Evolutionary conservation across 2,329 filamentous ascomycete species (phyloP).

Genomic region (Phialophora expanda): DNA sequence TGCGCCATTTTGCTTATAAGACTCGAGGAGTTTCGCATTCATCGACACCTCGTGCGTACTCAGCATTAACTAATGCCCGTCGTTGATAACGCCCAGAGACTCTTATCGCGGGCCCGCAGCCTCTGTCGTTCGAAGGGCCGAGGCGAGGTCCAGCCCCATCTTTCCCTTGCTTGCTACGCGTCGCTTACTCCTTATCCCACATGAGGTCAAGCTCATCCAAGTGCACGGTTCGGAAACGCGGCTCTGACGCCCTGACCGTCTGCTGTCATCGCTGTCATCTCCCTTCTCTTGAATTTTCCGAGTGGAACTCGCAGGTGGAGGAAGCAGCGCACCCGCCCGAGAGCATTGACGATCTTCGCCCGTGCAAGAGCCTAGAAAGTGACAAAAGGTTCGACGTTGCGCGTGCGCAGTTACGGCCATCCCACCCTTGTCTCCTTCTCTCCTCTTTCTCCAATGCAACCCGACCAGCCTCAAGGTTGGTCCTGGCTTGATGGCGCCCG

Average conservation of each 20-base stretch:
- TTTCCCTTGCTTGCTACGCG: not conserved
- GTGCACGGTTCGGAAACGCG: not conserved
- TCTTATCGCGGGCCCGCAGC: not conserved
- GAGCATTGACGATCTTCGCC: not conserved
- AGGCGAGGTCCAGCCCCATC: not conserved
- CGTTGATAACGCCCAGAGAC: not conserved
- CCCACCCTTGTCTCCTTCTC: not conserved
- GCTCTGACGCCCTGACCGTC: constrained; percentile 9
- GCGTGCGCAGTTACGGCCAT: not conserved
- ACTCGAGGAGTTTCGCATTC: not conserved
- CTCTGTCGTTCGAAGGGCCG: not conserved
- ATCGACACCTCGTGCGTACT: not conserved
- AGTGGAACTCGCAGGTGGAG: not conserved
- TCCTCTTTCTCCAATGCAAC: constrained; percentile 1
- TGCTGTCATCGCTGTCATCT: not conserved
- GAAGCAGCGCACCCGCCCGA: not conserved
- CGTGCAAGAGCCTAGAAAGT: not conserved
- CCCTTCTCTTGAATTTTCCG: not conserved
- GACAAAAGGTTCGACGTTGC: not conserved
- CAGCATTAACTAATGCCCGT: not conserved
- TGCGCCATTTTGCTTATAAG: not conserved
- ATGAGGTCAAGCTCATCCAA: not conserved
- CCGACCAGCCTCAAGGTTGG: not conserved
- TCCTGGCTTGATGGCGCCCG: not conserved
- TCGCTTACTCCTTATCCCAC: not conserved